These are phyloP conservation scores for Stemphylium lycopersici DNA, from an alignment of 2,329 filamentous ascomycete genomes.

Conservation along the genomic window DNA sequence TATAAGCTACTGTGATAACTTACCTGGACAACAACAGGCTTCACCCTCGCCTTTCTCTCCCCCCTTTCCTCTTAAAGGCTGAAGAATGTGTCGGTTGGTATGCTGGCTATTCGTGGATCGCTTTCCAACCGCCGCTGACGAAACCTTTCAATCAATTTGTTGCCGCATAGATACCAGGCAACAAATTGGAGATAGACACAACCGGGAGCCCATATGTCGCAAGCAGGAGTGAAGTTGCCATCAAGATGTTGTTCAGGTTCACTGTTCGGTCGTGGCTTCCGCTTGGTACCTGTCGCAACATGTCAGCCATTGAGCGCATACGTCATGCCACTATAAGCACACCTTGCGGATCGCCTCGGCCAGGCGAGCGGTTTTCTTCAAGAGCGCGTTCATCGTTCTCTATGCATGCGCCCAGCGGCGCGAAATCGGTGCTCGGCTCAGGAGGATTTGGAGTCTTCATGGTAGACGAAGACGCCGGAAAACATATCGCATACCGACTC, in stretches of 20 bases:
- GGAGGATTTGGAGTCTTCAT: constrained; percentile 9
- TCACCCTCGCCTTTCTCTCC: background rate
- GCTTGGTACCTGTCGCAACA: background rate
- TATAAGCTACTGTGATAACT: background rate
- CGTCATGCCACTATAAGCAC: background rate
- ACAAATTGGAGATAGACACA: constrained; percentile 40
- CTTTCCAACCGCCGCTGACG: background rate
- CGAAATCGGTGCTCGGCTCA: too few relatives aligned
- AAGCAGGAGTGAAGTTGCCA: constrained; percentile 28
- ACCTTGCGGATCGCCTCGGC: background rate
- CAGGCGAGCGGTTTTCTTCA: background rate
- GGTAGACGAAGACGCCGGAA: background rate
- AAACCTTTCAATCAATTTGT: background rate
- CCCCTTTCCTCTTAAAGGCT: background rate
- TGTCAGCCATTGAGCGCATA: background rate
- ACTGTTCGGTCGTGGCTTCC: background rate
- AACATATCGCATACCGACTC: background rate
- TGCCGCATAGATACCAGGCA: constrained; percentile 29
- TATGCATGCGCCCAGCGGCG: too few relatives aligned
- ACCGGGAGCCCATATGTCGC: constrained; percentile 46
- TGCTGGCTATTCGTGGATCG: background rate
- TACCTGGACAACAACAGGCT: constrained; percentile 1
- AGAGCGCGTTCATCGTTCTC: background rate
- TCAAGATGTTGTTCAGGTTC: constrained; percentile 42
- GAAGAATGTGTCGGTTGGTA: background rate